phyloP scores from a whole-genome alignment of 2,329 filamentous ascomycete genomes.

The Colletotrichum abscissum region DNA sequence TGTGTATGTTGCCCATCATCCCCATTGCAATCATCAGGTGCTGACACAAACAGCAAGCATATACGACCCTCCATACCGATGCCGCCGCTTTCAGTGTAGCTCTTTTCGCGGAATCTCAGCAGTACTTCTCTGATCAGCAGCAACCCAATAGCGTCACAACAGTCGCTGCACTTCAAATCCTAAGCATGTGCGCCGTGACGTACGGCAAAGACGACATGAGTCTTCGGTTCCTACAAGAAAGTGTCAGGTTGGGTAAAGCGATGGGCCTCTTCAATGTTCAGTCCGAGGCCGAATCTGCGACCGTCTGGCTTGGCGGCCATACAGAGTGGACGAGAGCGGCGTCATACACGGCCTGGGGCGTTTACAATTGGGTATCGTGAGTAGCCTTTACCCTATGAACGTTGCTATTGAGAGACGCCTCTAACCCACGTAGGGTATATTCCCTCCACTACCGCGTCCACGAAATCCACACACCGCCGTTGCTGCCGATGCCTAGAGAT shows the following conservation, averaged over 20 bases:
- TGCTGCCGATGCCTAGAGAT: conserved; percentile 10
- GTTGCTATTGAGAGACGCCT: no score
- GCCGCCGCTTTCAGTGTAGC: neutral
- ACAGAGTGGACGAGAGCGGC: conserved; percentile 7
- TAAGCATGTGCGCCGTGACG: neutral
- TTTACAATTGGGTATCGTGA: conserved; percentile 36
- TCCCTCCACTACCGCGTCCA: conserved; percentile 17
- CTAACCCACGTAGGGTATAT: neutral
- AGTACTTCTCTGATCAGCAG: neutral
- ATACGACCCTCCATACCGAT: neutral
- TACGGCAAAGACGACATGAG: conserved; percentile 12
- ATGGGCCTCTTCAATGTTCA: conserved; percentile 24
- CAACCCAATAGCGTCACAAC: conserved; percentile 10
- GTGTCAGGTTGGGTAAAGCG: neutral
- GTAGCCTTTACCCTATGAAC: neutral
- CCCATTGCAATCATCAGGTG: rapidly evolving
- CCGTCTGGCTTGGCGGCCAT: neutral
- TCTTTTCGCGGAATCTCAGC: conserved; percentile 5
- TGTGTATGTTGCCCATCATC: conserved; percentile 6
- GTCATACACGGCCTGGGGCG: conserved; percentile 46
- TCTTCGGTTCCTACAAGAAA: neutral
- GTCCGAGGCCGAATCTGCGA: neutral
- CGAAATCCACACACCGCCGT: conserved; percentile 15
- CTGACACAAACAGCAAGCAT: conserved; percentile 9
- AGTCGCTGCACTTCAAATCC: neutral